Evolutionary conservation across 176 grass and related monocot genomes (phyloP).

Genomic region (Otatea glauca): DNA sequence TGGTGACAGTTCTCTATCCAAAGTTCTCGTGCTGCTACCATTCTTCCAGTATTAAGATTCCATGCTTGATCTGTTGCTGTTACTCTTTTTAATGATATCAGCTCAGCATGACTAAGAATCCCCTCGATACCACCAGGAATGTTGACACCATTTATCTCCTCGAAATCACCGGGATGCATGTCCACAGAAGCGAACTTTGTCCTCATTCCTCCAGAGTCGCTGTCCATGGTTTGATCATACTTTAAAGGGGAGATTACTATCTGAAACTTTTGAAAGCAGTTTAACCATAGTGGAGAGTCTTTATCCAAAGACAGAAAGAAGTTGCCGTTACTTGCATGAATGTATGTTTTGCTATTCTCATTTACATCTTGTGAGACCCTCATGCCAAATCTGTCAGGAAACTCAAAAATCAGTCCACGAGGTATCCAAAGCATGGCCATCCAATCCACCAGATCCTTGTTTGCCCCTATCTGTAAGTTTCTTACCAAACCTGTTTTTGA

Average conservation of each 20-base stretch:
- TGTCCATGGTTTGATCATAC: background rate
- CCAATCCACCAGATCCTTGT: background rate
- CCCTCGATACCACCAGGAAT: conserved; percentile 21
- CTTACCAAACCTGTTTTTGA: background rate
- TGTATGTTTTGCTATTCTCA: background rate
- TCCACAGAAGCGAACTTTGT: background rate
- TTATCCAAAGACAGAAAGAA: conserved; percentile 26
- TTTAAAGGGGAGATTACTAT: conserved; percentile 27
- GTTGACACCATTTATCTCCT: background rate
- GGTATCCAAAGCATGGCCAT: conserved; percentile 39
- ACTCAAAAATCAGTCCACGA: conserved; percentile 13
- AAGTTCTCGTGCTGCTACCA: conserved; percentile 29
- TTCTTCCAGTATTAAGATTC: conserved; percentile 11
- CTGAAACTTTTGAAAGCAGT: conserved; percentile 22
- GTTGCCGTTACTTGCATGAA: conserved; percentile 15
- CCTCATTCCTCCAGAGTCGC: background rate
- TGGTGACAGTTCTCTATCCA: conserved; percentile 26
- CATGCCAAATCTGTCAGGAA: background rate
- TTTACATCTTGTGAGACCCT: background rate
- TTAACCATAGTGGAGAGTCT: conserved; percentile 35
- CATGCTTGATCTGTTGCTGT: background rate
- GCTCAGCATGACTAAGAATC: conserved; percentile 23
- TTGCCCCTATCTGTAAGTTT: background rate
- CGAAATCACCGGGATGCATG: background rate
- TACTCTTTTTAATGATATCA: conserved; percentile 32